These are phyloP conservation scores for Alternaria tenuissima DNA, from an alignment of 2,329 filamentous ascomycete genomes.

Conservation along the genomic window DNA sequence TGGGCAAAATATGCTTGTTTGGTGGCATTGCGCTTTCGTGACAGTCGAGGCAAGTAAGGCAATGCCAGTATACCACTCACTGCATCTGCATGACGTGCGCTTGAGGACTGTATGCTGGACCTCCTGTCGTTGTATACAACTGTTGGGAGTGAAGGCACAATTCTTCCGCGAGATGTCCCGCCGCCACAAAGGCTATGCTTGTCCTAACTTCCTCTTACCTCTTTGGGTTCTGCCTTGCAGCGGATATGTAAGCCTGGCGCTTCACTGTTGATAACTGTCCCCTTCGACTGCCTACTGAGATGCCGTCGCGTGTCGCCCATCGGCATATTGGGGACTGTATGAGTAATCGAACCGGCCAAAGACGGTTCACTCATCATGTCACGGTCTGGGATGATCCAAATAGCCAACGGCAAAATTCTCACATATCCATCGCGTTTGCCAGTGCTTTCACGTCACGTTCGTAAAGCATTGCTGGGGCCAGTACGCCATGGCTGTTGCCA, in stretches of 20 bases:
- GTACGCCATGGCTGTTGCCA: slow-evolving; percentile 4
- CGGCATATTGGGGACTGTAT: not conserved
- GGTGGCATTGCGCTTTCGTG: not conserved
- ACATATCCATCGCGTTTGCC: slow-evolving; percentile 4
- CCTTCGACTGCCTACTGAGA: not conserved
- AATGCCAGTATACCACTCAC: not conserved
- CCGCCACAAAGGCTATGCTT: not conserved
- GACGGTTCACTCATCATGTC: slow-evolving; percentile 4
- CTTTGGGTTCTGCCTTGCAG: not conserved
- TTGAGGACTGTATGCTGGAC: not conserved
- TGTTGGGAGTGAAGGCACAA: not conserved
- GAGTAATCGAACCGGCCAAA: slow-evolving; percentile 1
- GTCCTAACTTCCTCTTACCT: not conserved
- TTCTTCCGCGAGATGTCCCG: not conserved
- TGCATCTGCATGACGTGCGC: not conserved
- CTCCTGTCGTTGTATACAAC: not conserved
- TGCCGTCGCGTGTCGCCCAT: slow-evolving; percentile 1
- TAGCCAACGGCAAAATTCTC: slow-evolving; percentile 22
- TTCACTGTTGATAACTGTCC: not conserved
- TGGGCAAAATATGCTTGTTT: not conserved
- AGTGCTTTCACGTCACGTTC: slow-evolving; percentile 6
- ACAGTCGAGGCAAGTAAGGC: not conserved
- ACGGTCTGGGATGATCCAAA: slow-evolving; percentile 1
- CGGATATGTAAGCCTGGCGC: slow-evolving; percentile 4
- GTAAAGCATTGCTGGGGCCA: not conserved